Percentiles rank a stretch among this genome's conserved stretches.
phyloP scores from a whole-genome alignment of 208 protist genomes.

The Lotmaria passim region DNA sequence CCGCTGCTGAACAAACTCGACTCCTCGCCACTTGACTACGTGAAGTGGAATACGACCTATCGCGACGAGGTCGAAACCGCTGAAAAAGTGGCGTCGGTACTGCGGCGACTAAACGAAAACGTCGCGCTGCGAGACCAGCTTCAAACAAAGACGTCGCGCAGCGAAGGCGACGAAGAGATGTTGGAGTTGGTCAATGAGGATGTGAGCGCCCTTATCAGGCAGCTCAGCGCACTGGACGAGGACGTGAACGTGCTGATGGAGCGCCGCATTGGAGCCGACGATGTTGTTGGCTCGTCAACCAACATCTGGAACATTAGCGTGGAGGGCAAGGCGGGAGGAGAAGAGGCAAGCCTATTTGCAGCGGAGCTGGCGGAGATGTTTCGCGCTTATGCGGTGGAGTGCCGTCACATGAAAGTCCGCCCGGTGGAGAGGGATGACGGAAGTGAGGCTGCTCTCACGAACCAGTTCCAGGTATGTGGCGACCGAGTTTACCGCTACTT shows the following conservation, averaged over 20 bases:
- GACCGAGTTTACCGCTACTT: slow-evolving; percentile 81
- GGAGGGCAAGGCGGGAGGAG: slow-evolving; percentile 81
- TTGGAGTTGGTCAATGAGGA: slow-evolving; percentile 80
- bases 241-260: slow-evolving; percentile 69
- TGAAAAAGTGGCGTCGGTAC: slow-evolving; percentile 41
- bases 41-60: slow-evolving; percentile 82
- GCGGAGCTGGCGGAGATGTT: slow-evolving; percentile 81
- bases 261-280: slow-evolving; percentile 66
- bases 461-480: slow-evolving; percentile 59
- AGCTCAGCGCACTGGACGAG: slow-evolving; percentile 55
- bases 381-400: slow-evolving; percentile 61
- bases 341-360: slow-evolving; percentile 89
- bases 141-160: slow-evolving; percentile 12
- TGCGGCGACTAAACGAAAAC: slow-evolving; percentile 76
- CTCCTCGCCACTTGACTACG: slow-evolving; percentile 59
- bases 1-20: slow-evolving; percentile 52
- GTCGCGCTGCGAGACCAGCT: slow-evolving; percentile 52
- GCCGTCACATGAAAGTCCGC: slow-evolving; percentile 48
- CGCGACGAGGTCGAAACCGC: slow-evolving; percentile 77
- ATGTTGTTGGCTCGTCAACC: slow-evolving; percentile 76
- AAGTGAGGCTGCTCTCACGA: slow-evolving; percentile 21
- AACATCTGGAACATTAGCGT: slow-evolving; percentile 72
- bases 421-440: slow-evolving; percentile 36
- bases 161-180: slow-evolving; percentile 71
- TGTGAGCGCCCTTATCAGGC: slow-evolving; percentile 41